Conservation (phyloP, 2,329 filamentous ascomycete genomes). For the Pseudogymnoascus sp. region DNA sequence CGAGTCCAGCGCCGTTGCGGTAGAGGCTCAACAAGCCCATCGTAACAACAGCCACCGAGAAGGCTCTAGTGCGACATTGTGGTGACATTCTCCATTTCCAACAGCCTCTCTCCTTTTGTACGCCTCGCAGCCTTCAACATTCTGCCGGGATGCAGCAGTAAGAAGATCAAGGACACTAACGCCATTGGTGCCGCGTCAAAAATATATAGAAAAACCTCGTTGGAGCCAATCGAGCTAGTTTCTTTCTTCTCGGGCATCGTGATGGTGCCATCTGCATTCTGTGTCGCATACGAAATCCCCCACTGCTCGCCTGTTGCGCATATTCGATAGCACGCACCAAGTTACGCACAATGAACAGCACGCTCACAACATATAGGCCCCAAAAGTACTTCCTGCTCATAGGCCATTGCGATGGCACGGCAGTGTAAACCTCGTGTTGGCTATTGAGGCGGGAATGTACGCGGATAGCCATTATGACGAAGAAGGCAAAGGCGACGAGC, state of each 20-base stretch:
- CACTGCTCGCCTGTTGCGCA: not conserved
- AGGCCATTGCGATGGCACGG: not conserved
- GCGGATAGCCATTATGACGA: constrained; percentile 27
- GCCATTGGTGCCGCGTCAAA: constrained; percentile 7
- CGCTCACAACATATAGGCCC: not conserved
- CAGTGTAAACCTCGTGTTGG: not conserved
- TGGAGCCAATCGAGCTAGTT: not conserved
- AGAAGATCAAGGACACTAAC: not conserved
- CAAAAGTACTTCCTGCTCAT: not conserved
- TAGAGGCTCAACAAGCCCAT: not conserved
- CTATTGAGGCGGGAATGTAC: not conserved
- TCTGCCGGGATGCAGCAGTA: not conserved
- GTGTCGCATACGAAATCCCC: constrained; percentile 1
- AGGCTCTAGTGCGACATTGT: constrained; percentile 32
- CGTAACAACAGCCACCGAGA: not conserved
- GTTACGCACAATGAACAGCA: constrained; percentile 6
- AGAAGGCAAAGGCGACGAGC: constrained; percentile 41
- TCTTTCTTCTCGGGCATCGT: not conserved
- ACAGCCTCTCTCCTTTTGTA: constrained; percentile 20
- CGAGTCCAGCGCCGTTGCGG: too few relatives aligned
- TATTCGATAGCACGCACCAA: constrained; percentile 8
- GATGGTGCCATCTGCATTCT: not conserved
- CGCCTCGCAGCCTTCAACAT: constrained; percentile 17
- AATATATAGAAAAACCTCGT: constrained; percentile 5
- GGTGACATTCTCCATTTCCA: constrained; percentile 34